These are phyloP conservation scores for Phytophthora pini DNA, from an alignment of 352 stramenopile species.

Conservation along the genomic window DNA sequence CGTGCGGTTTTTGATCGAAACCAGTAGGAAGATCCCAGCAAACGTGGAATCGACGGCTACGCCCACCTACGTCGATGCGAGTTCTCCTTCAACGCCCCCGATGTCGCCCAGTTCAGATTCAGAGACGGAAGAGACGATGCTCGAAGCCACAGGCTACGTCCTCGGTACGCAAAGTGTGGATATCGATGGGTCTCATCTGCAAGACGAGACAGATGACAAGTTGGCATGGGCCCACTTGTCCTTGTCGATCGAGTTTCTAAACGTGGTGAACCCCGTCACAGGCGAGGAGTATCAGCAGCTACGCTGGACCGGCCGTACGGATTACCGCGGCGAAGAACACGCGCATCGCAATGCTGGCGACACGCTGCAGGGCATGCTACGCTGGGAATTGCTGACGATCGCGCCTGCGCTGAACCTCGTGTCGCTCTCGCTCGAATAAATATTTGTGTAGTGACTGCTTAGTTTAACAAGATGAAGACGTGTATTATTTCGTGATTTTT, in stretches of 20 bases:
- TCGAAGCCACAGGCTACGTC: slow-evolving; percentile 47
- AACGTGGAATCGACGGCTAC: slow-evolving; percentile 19
- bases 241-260: slow-evolving; percentile 53
- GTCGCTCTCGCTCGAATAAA: slow-evolving; percentile 35
- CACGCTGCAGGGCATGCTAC: slow-evolving; percentile 47
- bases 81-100: slow-evolving; percentile 18
- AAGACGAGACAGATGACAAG: slow-evolving; percentile 23
- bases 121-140: slow-evolving; percentile 19
- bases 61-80: slow-evolving; percentile 30
- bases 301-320: slow-evolving; percentile 53
- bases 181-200: slow-evolving; percentile 24
- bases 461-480: slow-evolving; percentile 21
- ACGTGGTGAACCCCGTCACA: slow-evolving; percentile 38
- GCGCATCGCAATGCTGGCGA: slow-evolving; percentile 52
- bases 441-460: slow-evolving; percentile 3
- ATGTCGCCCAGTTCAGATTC: slow-evolving; percentile 23
- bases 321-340: slow-evolving; percentile 52
- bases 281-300: slow-evolving; percentile 45
- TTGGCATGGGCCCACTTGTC: slow-evolving; percentile 54
- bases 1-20: slow-evolving; percentile 50
- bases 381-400: slow-evolving; percentile 53
- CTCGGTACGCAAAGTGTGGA: slow-evolving; percentile 57
- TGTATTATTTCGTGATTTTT: slow-evolving; percentile 29
- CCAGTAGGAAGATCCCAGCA: slow-evolving; percentile 17
- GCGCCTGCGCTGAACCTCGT: slow-evolving; percentile 43